Base-by-base conservation (phyloP, 2,329 filamentous ascomycete species). In the Cercospora sojina region DNA sequence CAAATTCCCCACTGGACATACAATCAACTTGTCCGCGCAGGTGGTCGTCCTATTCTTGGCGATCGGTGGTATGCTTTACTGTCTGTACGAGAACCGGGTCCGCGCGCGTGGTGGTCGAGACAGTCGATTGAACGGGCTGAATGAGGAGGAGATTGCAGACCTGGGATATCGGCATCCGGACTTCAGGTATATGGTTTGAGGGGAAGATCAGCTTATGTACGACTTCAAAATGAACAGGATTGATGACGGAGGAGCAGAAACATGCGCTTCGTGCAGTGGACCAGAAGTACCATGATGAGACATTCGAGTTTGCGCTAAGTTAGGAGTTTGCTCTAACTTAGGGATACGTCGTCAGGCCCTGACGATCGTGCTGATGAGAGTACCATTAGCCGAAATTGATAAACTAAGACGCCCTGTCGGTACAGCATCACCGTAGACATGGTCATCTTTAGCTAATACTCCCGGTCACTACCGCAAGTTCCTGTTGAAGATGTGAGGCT, bases 1-100 rank as follows among this genome's bases (percentile, higher is more conserved):
- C 1, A 74, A 79, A 51, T 86, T 83, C 70, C 78, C 75, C 32
- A 82, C 79, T 59, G 84, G 84, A 25, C 83, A 86, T 74, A 83
- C 83, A 4, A 87, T 88, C 80, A 88, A 88, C 71, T 78, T 88
- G 55, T 78, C 70, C 3, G 83, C 83, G 1, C 84, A 87, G 72
- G 74, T 82, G 18, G 73, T 74, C 12, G 80, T 81, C 3, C 72
- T 84, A 3, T 66, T 80, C 20, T 78, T 87, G 5, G 75, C 84
- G 1, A 35, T 80, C 4, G 80, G 79, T 25, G 85, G 85, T 16
- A 83, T 87, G 51, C 49, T 77, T 12, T 87, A 87, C 71, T 85
- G 84, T 73, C 69, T 79, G 18, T 83, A 81, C 73, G 86, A 87
- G 76, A 87, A 87, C 74, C 80, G 73, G 55, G 74, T 82, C 27